Evolutionary conservation across 1,139 yeast genomes (phyloP), one percentile per base, ranked within the genome.

Genomic region (Pneumocystis carinii): DNA sequence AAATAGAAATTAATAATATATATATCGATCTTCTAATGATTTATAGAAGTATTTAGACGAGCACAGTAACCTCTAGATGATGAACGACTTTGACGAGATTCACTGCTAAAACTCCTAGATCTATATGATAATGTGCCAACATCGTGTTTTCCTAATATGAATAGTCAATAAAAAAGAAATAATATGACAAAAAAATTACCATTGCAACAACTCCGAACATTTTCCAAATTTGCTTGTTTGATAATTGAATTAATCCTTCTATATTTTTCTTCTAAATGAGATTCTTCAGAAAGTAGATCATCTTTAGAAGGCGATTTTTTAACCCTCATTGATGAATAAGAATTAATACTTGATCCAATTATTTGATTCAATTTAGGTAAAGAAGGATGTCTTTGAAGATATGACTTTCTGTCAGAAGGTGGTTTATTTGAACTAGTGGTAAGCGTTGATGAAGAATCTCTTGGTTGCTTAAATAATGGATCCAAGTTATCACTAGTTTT

Each of bases 351-450:
- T 4, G 35, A 42, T 38, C 38, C 39, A n/a, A 36, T 24, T 10
- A 32, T 29, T 19, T 39, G 60, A 35, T 6, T 24, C 24, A 24
- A 12, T 42, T 41, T 35, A 2, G 59, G 41, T 14, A 38, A 61
- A 37, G 32, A n/a, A 39, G 38, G 39, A 8, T 15, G 53, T 37
- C 62, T 42, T 14, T 60, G 35, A 14, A 60, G 48, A 7, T 73
- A 74, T 1, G 74, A 72, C 62, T 71, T 63, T 19, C 71, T 67
- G 32, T 71, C 70, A 39, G 73, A 65, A 32, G 71, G 63, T 5
- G 72, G 67, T 58, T 70, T 62, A 35, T 48, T 24, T 24, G 55
- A 69, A 69, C 37, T 71, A 61, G 14, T 64, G 63, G 19, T 12
- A 35, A 35, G 19, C 14, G 8, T 6, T 17, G 61, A 36, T 3